phyloP scores from a whole-genome alignment of 495 filamentous ascomycete genomes.

The Podospora comata region DNA sequence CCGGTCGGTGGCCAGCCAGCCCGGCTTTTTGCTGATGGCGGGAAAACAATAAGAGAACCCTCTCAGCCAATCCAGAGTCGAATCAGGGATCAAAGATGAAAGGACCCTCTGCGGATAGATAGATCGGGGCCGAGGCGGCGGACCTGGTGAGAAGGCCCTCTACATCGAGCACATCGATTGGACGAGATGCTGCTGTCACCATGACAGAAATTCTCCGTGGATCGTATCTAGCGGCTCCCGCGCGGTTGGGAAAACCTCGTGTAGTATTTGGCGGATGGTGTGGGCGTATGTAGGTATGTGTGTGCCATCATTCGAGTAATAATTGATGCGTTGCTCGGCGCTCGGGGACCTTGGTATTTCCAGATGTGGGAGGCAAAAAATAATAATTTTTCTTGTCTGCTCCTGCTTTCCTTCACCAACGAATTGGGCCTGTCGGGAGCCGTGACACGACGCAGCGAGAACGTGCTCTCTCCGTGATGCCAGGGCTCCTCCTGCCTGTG shows the following conservation, averaged over 20 bases:
- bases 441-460: constrained; percentile 3
- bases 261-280: background rate
- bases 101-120: background rate
- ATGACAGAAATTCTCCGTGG: background rate
- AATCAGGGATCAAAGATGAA: constrained; percentile 1
- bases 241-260: background rate
- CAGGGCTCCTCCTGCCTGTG: background rate
- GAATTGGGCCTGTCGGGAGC: background rate
- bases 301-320: constrained; percentile 1
- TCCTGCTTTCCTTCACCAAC: background rate
- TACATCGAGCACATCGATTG: background rate
- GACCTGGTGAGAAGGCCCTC: background rate
- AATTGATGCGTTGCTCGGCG: constrained; percentile 5
- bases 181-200: background rate
- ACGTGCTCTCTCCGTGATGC: background rate
- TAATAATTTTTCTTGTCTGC: too few relatives aligned
- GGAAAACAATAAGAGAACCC: background rate
- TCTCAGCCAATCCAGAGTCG: constrained; percentile 1
- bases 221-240: constrained; percentile 3
- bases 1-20: background rate
- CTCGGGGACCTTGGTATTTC: background rate
- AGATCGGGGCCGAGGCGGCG: background rate
- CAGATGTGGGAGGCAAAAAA: background rate
- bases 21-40: background rate
- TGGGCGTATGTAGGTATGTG: background rate